Evolutionary conservation across 2,329 filamentous ascomycete genomes (phyloP), one percentile per base, ranked within the genome.

Genomic region (Dryadomyces sulphureus): DNA sequence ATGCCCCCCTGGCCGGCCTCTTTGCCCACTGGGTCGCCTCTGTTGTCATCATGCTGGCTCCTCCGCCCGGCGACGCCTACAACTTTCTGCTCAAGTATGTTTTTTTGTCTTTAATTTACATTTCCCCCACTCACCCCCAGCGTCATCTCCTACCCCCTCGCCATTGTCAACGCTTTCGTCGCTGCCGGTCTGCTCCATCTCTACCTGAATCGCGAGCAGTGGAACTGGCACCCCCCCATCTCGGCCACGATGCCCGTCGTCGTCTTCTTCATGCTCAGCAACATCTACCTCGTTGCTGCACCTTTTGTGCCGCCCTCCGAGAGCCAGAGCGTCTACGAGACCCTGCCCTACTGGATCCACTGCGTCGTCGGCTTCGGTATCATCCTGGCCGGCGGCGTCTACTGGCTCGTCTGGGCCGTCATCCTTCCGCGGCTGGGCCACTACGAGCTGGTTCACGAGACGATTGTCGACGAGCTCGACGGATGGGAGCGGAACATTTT

Each of bases 31-130:
- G 74, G 72, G 57, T 73, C 27, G 73, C 79, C 12, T 79, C 71
- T 0, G 69, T 79, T 41, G 71, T 81, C 47, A 77, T 80, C 55
- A 79, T 84, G 59, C 63, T 83, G 2, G 78, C 76, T 0, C 77
- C 79, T 32, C 79, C 79, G 2, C 75, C 78, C 2, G 79, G 77
- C 32, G 77, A 81, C 58, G 77, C 77, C 0, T 81, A 79, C 60
- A 78, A 77, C 61, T 80, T 79, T 54, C 66, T 74, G 41, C 61
- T 74, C 49, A 74, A 77, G 68, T 73, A 63, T 56, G 66, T 56
- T 9, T 16, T 34, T 6, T 7, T 2, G 8, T 22, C 17, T 22
- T 32, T 17, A 25, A n/a, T 9, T 4, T 1, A 14, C 11, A 9
- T 25, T 27, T 6, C 24, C 11, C n/a, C 27, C 14, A 41, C 32